These are phyloP conservation scores for Exophiala sideris DNA, from an alignment of 2,329 filamentous ascomycete genomes.

Conservation along the genomic window DNA sequence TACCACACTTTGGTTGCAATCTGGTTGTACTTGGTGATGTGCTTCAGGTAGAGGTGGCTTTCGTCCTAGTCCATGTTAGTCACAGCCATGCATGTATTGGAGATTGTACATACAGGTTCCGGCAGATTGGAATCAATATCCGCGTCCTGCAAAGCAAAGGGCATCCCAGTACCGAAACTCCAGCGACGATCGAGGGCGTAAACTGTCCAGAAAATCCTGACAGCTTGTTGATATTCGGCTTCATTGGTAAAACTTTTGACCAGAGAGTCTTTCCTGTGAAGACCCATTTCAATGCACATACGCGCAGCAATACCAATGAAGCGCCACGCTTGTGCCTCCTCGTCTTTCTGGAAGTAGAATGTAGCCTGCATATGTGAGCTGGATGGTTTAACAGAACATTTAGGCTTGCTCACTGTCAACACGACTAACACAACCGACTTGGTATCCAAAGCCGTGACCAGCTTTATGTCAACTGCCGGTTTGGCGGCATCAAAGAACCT, in stretches of 20 bases:
- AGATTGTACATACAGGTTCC: conserved; percentile 60
- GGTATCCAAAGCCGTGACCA: conserved; percentile 56
- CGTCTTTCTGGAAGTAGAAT: conserved; percentile 81
- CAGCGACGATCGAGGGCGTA: conserved; percentile 82
- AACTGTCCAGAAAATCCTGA: conserved; percentile 79
- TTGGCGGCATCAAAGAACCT: conserved; percentile 75
- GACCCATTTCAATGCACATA: conserved; percentile 73
- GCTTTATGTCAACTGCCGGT: conserved; percentile 62
- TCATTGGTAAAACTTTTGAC: conserved; percentile 64
- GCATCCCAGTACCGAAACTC: conserved; percentile 86
- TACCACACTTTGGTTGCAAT: conserved; percentile 85
- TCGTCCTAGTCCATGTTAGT: conserved; percentile 36
- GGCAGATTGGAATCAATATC: conserved; percentile 79
- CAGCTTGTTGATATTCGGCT: conserved; percentile 63
- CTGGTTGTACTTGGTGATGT: conserved; percentile 80
- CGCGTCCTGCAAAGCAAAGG: conserved; percentile 78
- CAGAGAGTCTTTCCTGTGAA: conserved; percentile 76
- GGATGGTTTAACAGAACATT: neutral
- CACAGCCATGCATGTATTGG: neutral
- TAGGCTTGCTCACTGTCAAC: conserved; percentile 47
- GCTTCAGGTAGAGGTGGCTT: conserved; percentile 66
- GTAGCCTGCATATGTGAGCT: conserved; percentile 50
- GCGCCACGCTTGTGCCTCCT: conserved; percentile 82
- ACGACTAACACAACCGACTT: conserved; percentile 59
- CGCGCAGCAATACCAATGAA: conserved; percentile 79